phyloP scores from a whole-genome alignment of 768 basidiomycete genomes.

The Tephrocybe sp. region DNA sequence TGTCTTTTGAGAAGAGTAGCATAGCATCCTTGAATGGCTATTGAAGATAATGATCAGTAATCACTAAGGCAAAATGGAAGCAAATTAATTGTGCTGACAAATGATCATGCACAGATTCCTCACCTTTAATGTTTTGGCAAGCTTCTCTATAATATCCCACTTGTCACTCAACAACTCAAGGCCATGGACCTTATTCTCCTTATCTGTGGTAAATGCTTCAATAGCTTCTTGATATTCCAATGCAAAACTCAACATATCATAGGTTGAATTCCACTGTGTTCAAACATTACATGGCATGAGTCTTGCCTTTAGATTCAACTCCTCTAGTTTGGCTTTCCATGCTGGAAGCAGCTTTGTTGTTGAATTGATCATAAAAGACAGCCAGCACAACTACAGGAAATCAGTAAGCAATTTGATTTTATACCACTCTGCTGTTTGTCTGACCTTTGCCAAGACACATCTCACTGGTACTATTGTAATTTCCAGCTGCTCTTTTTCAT shows the following conservation, averaged over 20 bases:
- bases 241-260: conserved; percentile 29
- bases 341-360: conserved; percentile 1
- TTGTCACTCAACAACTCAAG: conserved; percentile 21
- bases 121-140: conserved; percentile 26
- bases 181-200: conserved; percentile 10
- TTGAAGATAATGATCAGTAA: background rate
- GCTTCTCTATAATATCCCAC: conserved; percentile 27
- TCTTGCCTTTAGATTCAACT: conserved; percentile 6
- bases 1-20: conserved; percentile 25
- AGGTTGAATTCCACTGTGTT: conserved; percentile 35
- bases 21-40: conserved; percentile 34
- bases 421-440: background rate
- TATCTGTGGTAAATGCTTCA: conserved; percentile 18
- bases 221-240: conserved; percentile 24
- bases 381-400: conserved; percentile 19
- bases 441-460: conserved; percentile 31
- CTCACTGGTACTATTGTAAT: conserved; percentile 22
- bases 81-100: no score
- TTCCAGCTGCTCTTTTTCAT: conserved; percentile 17
- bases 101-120: background rate
- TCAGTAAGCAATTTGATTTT: background rate
- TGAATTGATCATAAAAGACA: conserved; percentile 25
- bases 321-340: conserved; percentile 6
- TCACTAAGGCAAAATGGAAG: no score
- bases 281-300: conserved; percentile 33